Evolutionary conservation across 2,329 filamentous ascomycete species (phyloP).

Genomic region (Aspergillus alliaceus): DNA sequence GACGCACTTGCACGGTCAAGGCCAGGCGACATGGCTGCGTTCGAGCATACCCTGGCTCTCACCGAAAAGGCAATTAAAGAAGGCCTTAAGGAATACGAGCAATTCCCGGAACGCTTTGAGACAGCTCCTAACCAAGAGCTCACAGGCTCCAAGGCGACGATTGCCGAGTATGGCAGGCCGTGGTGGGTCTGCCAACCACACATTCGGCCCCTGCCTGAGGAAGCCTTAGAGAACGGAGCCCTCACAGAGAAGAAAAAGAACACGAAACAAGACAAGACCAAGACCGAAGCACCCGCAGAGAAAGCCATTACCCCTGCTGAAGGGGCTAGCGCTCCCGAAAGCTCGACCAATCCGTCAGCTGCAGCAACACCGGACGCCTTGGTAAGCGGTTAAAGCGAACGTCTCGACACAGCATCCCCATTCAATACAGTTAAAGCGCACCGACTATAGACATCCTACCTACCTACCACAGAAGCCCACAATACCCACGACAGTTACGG

Average conservation of each 20-base stretch:
- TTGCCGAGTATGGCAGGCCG: constrained; percentile 73
- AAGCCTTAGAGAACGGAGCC: constrained; percentile 80
- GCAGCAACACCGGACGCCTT: constrained; percentile 28
- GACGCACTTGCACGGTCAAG: constrained; percentile 73
- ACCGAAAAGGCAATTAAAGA: constrained; percentile 74
- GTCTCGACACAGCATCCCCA: background rate
- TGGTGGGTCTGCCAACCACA: constrained; percentile 92
- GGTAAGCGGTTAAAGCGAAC: constrained; percentile 27
- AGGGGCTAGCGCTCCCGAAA: constrained; percentile 3
- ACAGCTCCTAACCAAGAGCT: constrained; percentile 35
- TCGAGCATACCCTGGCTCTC: constrained; percentile 72
- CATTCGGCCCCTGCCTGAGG: constrained; percentile 79
- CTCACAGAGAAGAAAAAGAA: constrained; percentile 64
- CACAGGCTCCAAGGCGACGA: constrained; percentile 56
- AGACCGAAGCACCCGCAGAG: constrained; percentile 5
- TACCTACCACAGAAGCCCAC: background rate
- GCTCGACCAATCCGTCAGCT: constrained; percentile 16
- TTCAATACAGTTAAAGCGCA: background rate
- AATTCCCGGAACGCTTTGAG: constrained; percentile 40
- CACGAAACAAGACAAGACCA: constrained; percentile 17
- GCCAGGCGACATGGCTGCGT: constrained; percentile 70
- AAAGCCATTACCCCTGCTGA: constrained; percentile 10
- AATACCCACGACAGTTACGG: background rate
- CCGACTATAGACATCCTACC: background rate
- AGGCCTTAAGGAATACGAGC: constrained; percentile 68